Evolutionary conservation across 1,284 basidiomycete genomes (phyloP).

Genomic region (Hypsizygus ulmarius): DNA sequence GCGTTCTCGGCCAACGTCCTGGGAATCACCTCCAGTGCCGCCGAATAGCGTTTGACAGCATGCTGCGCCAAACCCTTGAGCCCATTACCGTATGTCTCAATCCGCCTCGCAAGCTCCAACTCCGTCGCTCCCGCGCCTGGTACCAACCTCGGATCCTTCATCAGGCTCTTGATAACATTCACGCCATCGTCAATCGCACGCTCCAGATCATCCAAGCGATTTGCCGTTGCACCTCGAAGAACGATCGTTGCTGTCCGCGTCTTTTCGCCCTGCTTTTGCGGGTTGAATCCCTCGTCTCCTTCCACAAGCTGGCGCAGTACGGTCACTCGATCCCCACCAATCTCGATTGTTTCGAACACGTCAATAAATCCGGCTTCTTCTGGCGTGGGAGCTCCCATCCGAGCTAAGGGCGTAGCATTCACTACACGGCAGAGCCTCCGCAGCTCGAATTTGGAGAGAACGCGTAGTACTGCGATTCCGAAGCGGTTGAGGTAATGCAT

Average conservation of each 20-base stretch:
- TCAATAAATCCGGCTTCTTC: constrained; percentile 97
- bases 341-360: constrained; percentile 92
- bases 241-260: constrained; percentile 91
- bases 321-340: constrained; percentile 97
- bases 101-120: constrained; percentile 82
- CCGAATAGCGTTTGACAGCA: constrained; percentile 88
- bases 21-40: constrained; percentile 90
- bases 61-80: constrained; percentile 94
- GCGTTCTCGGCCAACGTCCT: constrained; percentile 96
- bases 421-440: constrained; percentile 93
- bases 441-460: constrained; percentile 97
- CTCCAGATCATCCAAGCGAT: constrained; percentile 93
- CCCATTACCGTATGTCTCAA: constrained; percentile 86
- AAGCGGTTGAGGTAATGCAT: constrained; percentile 96
- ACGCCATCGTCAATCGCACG: constrained; percentile 97
- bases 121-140: constrained; percentile 96
- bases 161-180: constrained; percentile 91
- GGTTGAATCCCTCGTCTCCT: constrained; percentile 59
- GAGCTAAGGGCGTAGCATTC: constrained; percentile 93
- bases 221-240: constrained; percentile 95
- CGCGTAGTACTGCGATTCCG: constrained; percentile 94
- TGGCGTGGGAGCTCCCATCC: constrained; percentile 92
- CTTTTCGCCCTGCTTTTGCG: constrained; percentile 55
- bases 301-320: constrained; percentile 85
- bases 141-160: constrained; percentile 89